phyloP scores from a whole-genome alignment of 164 flowering plant genomes.

The Vitis rupestris region DNA sequence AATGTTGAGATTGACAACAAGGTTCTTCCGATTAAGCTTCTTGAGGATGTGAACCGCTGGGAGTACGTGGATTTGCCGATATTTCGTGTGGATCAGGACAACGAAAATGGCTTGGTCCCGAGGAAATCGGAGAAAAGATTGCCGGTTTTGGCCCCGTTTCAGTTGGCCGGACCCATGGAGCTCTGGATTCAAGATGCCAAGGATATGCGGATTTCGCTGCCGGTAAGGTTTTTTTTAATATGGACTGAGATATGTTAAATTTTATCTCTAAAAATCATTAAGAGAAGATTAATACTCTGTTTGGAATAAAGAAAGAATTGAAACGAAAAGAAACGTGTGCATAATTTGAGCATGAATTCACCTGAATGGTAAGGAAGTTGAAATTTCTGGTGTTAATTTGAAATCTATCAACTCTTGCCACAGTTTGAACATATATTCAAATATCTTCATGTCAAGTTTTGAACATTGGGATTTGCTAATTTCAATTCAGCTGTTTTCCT shows the following conservation, averaged over 20 bases:
- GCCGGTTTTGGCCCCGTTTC: constrained; percentile 90
- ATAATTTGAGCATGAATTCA: too few species aligned
- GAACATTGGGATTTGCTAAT: too few species aligned
- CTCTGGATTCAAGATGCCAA: constrained; percentile 95
- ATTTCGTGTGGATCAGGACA: constrained; percentile 47
- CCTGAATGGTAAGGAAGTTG: too few species aligned
- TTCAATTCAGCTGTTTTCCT: too few species aligned
- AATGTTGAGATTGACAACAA: constrained; percentile 71
- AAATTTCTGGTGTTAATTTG: too few species aligned
- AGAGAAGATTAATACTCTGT: background rate
- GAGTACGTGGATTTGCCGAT: constrained; percentile 86
- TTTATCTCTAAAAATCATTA: background rate
- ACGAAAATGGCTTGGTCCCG: constrained; percentile 46
- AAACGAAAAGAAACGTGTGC: too few species aligned
- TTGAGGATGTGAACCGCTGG: constrained; percentile 89
- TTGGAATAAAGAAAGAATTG: background rate
- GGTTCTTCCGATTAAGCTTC: constrained; percentile 74
- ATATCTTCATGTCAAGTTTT: too few species aligned
- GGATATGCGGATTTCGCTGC: constrained; percentile 77
- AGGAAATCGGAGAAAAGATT: constrained; percentile 20
- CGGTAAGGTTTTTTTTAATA: constrained; percentile 40
- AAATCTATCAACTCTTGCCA: too few species aligned
- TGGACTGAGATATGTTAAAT: background rate
- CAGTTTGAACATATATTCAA: too few species aligned
- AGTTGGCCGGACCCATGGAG: constrained; percentile 97